These are phyloP conservation scores for Brassica balearica DNA, from an alignment of 441 rosid genomes.

Conservation along the genomic window DNA sequence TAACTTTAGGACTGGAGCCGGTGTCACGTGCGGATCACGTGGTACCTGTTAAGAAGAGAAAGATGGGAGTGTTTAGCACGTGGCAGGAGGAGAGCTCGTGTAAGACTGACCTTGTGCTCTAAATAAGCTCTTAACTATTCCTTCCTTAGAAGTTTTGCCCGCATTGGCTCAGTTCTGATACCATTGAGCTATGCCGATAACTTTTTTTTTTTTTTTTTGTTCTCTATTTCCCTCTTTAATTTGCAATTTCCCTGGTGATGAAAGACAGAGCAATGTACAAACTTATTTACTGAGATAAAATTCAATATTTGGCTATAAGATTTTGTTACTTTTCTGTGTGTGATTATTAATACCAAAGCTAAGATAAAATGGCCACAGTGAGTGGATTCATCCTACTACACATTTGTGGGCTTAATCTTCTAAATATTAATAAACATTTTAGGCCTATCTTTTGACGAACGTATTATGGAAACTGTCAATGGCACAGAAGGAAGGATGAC, in stretches of 20 bases:
- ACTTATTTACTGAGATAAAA: slow-evolving; percentile 23
- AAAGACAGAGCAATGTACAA: slow-evolving; percentile 18
- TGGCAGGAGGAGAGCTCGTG: slow-evolving; percentile 29
- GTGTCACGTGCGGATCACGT: slow-evolving; percentile 46
- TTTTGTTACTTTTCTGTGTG: not conserved
- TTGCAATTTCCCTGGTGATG: not conserved
- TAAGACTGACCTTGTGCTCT: slow-evolving; percentile 41
- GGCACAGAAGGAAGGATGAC: not conserved
- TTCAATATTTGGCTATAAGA: slow-evolving; percentile 5
- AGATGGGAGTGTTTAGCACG: slow-evolving; percentile 40
- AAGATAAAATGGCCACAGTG: not conserved
- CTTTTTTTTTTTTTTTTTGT: not conserved
- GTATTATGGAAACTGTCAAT: not conserved
- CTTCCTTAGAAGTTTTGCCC: slow-evolving; percentile 24
- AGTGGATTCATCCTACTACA: not conserved
- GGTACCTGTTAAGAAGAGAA: slow-evolving; percentile 62
- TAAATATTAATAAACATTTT: not conserved
- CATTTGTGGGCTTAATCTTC: not conserved
- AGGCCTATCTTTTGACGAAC: slow-evolving; percentile 18
- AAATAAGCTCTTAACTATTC: not conserved
- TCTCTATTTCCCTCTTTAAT: not conserved
- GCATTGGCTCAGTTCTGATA: not conserved
- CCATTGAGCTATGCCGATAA: not conserved
- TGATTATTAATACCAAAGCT: not conserved
- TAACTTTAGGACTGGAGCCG: slow-evolving; percentile 55